phyloP scores from a whole-genome alignment of 495 filamentous ascomycete species.

The Daldinia childiae region DNA sequence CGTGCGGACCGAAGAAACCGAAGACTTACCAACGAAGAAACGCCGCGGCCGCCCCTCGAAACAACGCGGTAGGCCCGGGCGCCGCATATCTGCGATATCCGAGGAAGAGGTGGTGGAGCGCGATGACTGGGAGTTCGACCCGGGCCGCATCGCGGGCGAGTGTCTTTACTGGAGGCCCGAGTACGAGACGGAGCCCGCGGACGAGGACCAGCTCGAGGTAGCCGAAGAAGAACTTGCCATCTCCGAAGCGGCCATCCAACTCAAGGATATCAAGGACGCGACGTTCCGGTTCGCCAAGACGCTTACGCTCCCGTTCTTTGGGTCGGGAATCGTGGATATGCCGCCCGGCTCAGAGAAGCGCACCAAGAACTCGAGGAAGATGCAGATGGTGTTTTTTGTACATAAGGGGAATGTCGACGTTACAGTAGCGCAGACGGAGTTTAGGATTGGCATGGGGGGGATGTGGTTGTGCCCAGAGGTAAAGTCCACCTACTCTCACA shows the following conservation, averaged over 20 bases:
- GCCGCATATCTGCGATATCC: constrained; percentile 8
- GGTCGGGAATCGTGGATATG: constrained; percentile 86
- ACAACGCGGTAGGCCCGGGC: constrained; percentile 12
- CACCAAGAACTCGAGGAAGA: constrained; percentile 87
- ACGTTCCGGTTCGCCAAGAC: constrained; percentile 89
- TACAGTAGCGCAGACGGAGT: constrained; percentile 81
- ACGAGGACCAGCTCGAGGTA: constrained; percentile 59
- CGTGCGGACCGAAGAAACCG: constrained; percentile 72
- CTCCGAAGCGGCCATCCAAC: constrained; percentile 76
- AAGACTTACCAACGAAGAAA: constrained; percentile 8
- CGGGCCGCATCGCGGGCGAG: constrained; percentile 57
- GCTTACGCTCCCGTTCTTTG: constrained; percentile 82
- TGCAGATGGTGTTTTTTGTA: constrained; percentile 96
- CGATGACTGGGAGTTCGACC: constrained; percentile 61
- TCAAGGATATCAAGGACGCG: constrained; percentile 75
- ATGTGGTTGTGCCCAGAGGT: constrained; percentile 95
- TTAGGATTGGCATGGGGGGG: constrained; percentile 84
- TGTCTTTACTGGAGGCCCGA: constrained; percentile 58
- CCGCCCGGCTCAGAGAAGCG: constrained; percentile 83
- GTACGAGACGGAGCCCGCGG: constrained; percentile 52
- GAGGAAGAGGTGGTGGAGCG: constrained; percentile 55
- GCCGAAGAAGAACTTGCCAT: constrained; percentile 76
- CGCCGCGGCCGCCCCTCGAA: constrained; percentile 46
- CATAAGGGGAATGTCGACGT: constrained; percentile 78
- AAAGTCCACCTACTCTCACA: constrained; percentile 2